Conservation (phyloP, 352 stramenopile genomes). For the Globisporangium irregulare region DNA sequence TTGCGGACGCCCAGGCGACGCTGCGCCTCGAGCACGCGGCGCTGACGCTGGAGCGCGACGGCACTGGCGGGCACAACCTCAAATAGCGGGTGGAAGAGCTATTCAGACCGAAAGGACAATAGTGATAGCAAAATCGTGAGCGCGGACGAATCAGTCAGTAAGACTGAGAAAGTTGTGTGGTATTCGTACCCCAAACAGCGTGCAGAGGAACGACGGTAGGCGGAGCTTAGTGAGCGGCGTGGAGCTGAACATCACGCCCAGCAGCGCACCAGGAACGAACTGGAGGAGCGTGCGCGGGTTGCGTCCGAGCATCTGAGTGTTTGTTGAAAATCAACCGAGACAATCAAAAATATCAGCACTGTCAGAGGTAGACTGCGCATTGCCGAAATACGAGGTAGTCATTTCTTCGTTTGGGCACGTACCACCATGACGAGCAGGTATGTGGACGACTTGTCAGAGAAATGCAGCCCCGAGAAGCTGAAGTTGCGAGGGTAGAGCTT, state of each 20-base stretch:
- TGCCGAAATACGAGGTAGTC: not conserved
- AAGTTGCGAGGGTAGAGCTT: constrained; percentile 64
- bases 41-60: constrained; percentile 65
- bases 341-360: not conserved
- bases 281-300: constrained; percentile 52
- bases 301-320: constrained; percentile 56
- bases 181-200: constrained; percentile 45
- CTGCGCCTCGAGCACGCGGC: constrained; percentile 66
- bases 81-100: constrained; percentile 74
- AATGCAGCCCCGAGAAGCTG: constrained; percentile 62
- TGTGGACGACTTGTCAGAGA: constrained; percentile 82
- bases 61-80: constrained; percentile 71
- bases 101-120: not conserved
- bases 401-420: constrained; percentile 10
- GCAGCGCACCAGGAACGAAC: constrained; percentile 56
- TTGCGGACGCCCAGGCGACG: constrained; percentile 61
- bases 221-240: constrained; percentile 70
- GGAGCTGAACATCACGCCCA: constrained; percentile 64
- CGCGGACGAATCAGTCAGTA: not conserved
- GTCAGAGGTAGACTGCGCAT: not conserved
- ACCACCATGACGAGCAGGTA: constrained; percentile 77
- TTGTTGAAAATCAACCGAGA: not conserved
- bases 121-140: not conserved
- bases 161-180: not conserved
- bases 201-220: constrained; percentile 70